A percentile compares a stretch with the other conserved stretches of the same genome.
phyloP scores from a whole-genome alignment of 108 stramenopile genomes.

The Nannochloropsis oceanica region DNA sequence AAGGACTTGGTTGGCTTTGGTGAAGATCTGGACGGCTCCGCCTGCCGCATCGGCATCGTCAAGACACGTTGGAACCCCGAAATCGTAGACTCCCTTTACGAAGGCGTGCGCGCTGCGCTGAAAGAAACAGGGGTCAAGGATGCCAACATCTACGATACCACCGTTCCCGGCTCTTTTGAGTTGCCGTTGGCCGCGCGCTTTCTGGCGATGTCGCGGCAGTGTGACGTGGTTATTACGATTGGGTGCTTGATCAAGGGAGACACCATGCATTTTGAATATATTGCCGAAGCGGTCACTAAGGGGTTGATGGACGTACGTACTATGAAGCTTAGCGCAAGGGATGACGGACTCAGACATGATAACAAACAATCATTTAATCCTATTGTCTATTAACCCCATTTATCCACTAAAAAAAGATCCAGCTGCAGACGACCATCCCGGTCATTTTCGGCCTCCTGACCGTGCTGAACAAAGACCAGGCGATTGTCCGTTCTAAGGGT shows the following conservation, averaged over 20 bases:
- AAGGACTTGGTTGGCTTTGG: constrained; percentile 16
- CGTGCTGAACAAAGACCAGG: constrained; percentile 39
- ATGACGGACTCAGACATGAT: too few relatives aligned
- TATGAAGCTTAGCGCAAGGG: neutral
- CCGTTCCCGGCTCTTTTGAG: constrained; percentile 92
- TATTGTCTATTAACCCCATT: neutral
- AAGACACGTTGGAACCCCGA: constrained; percentile 42
- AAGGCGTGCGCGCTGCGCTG: constrained; percentile 27
- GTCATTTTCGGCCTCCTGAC: constrained; percentile 67
- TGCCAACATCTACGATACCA: constrained; percentile 48
- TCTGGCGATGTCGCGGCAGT: constrained; percentile 74
- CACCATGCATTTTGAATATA: constrained; percentile 98
- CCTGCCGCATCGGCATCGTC: constrained; percentile 39
- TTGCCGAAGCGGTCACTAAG: constrained; percentile 68
- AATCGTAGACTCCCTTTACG: constrained; percentile 15
- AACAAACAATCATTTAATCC: too few relatives aligned
- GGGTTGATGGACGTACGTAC: constrained; percentile 83
- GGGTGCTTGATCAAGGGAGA: constrained; percentile 97
- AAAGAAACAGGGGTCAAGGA: constrained; percentile 16
- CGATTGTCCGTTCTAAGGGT: constrained; percentile 45
- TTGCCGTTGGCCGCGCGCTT: constrained; percentile 79
- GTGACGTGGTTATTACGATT: constrained; percentile 82
- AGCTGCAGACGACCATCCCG: constrained; percentile 9
- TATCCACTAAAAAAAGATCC: neutral
- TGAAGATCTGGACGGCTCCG: constrained; percentile 26